These are phyloP conservation scores for Porodaedalea pini DNA, from an alignment of 1,284 basidiomycete genomes.

Conservation along the genomic window DNA sequence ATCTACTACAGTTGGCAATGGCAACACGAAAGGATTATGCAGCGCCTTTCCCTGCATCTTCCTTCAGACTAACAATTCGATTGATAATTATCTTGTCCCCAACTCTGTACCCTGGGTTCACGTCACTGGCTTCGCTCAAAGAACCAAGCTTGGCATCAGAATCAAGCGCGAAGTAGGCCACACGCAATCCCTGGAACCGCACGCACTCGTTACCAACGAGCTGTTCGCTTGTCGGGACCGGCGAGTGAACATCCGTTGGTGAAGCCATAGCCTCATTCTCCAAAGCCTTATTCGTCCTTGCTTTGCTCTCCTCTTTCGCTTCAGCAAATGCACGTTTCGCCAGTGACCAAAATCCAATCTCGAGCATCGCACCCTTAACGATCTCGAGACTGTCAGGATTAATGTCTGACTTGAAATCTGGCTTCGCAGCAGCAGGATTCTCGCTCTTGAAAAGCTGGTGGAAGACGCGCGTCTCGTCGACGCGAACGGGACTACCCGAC, in stretches of 20 bases:
- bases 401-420: slow-evolving; percentile 76
- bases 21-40: background rate
- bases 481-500: slow-evolving; percentile 74
- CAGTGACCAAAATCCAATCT: slow-evolving; percentile 86
- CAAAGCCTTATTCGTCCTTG: slow-evolving; percentile 62
- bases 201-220: slow-evolving; percentile 91
- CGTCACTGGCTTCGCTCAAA: slow-evolving; percentile 52
- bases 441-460: slow-evolving; percentile 93
- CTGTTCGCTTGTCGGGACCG: slow-evolving; percentile 73
- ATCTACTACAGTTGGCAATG: background rate
- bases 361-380: slow-evolving; percentile 78
- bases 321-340: slow-evolving; percentile 67
- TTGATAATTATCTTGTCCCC: slow-evolving; percentile 87
- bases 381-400: slow-evolving; percentile 79
- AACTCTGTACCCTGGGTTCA: slow-evolving; percentile 44
- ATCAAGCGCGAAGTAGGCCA: slow-evolving; percentile 95
- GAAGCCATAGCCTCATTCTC: slow-evolving; percentile 41
- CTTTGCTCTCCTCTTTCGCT: slow-evolving; percentile 65
- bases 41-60: slow-evolving; percentile 79
- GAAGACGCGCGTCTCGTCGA: slow-evolving; percentile 93
- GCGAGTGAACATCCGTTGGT: slow-evolving; percentile 46
- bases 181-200: slow-evolving; percentile 94
- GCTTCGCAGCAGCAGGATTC: slow-evolving; percentile 70
- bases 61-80: slow-evolving; percentile 92
- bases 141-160: slow-evolving; percentile 71